Percentiles rank a stretch among this genome's conserved stretches.
These are phyloP conservation scores for Nicotiana sylvestris DNA, from an alignment of 257 asterid genomes.

Conservation along the genomic window DNA sequence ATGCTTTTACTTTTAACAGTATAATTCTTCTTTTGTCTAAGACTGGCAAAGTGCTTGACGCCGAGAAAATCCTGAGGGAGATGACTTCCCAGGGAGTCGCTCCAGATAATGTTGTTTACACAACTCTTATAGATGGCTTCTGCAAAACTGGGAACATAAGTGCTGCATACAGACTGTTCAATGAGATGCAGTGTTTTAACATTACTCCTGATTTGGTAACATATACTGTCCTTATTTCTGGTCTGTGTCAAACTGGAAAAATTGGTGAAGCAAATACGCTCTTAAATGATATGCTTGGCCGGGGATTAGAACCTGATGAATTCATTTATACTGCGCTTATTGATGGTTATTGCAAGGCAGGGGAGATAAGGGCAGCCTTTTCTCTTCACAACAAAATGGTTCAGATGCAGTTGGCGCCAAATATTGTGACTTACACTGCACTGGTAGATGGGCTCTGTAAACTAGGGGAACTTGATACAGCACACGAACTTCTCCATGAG, in stretches of 20 bases:
- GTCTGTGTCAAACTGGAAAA: slow-evolving; percentile 63
- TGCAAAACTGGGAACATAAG: slow-evolving; percentile 52
- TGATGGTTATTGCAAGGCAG: slow-evolving; percentile 80
- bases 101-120: slow-evolving; percentile 76
- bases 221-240: slow-evolving; percentile 67
- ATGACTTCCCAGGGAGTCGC: slow-evolving; percentile 60
- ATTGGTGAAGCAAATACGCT: slow-evolving; percentile 63
- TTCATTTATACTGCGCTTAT: slow-evolving; percentile 80
- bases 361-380: slow-evolving; percentile 64
- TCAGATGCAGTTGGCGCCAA: slow-evolving; percentile 53
- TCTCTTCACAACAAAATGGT: slow-evolving; percentile 87
- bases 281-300: slow-evolving; percentile 59
- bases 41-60: slow-evolving; percentile 56
- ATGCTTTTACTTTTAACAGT: slow-evolving; percentile 69
- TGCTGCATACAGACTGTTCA: slow-evolving; percentile 55
- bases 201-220: slow-evolving; percentile 60
- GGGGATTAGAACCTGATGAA: slow-evolving; percentile 70
- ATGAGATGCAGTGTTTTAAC: slow-evolving; percentile 58
- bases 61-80: slow-evolving; percentile 68
- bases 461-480: slow-evolving; percentile 74
- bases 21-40: slow-evolving; percentile 60
- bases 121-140: slow-evolving; percentile 82
- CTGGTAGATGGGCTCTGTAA: slow-evolving; percentile 94
- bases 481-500: slow-evolving; percentile 76
- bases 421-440: slow-evolving; percentile 83